Base-by-base conservation (phyloP, 192 early-diverging fungal species). In the Mycoemilia scoparia region DNA sequence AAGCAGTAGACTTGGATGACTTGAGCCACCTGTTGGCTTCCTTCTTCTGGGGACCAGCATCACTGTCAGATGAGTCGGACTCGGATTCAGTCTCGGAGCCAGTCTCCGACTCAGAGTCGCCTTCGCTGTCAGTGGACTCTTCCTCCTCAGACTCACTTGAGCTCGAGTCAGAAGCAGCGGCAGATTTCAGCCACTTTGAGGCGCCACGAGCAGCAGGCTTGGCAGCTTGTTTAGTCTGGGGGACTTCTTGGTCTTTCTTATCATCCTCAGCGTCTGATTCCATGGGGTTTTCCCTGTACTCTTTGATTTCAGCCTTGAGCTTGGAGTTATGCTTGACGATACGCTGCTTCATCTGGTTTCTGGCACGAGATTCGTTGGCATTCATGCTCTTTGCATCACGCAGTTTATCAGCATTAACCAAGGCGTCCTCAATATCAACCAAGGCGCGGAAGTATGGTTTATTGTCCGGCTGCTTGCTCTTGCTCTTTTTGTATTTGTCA, bases 271-370 rank as follows among this genome's bases (percentile, higher is more conserved):
- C 50, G 7, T 49, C 58, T 3, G 54, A 51, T 16, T 33, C 43
- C 20, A 37, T 34, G 3, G 64, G 64, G 43, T 61, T 61, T 17
- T 44, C 51, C 38, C 60, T 52, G 38, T 59, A 96, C 35, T 60
- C 66, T 29, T 70, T 66, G 24, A 98, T 76, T 38, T 74, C 66
- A 2, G 49, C 57, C 40, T 86, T 76, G 37, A 69, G 75, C 28
- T 53, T 36, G 63, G 87, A 88, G 65, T 67, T 72, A 57, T 74
- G 63, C 73, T 98, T 93, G 64, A 79, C 80, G 43, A 92, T 35
- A 47, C 82, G 87, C 54, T 87, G 80, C 72, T 90, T 93, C 70
- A 95, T 77, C 30, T 77, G 71, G 58, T 79, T 93, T 48, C 90
- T 57, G 15, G 85, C 79, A 45, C 81, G 80, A 24, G 74, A 70